Conservation (phyloP, 192 early-diverging fungal species). For the Bifiguratus adelaidae region DNA sequence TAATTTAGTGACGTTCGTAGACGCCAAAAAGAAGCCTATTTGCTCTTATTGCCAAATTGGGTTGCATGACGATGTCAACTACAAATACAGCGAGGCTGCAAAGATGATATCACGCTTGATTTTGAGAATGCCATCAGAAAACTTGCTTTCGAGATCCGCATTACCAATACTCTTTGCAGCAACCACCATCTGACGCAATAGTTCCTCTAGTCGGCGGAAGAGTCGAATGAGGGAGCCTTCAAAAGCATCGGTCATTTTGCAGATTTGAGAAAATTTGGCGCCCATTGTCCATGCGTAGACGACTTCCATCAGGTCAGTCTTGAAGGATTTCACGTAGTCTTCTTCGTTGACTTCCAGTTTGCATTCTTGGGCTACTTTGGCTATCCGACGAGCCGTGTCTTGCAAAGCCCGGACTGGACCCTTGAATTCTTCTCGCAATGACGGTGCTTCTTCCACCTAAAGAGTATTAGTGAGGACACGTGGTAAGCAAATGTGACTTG, state of each 20-base stretch:
- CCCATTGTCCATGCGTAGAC: constrained; percentile 88
- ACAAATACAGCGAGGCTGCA: constrained; percentile 87
- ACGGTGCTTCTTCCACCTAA: constrained; percentile 28
- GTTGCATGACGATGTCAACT: constrained; percentile 24
- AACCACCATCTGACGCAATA: constrained; percentile 78
- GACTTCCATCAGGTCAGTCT: constrained; percentile 87
- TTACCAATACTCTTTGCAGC: constrained; percentile 95
- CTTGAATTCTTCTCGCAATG: constrained; percentile 65
- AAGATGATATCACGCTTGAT: constrained; percentile 98
- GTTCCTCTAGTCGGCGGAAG: constrained; percentile 83
- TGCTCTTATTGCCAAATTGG: not conserved
- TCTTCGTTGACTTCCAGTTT: constrained; percentile 82
- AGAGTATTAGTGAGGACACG: constrained; percentile 2
- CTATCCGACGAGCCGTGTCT: constrained; percentile 77
- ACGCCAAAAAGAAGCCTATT: not conserved
- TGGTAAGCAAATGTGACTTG: not conserved
- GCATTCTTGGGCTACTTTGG: constrained; percentile 76
- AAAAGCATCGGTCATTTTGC: constrained; percentile 89
- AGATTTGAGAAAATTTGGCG: constrained; percentile 88
- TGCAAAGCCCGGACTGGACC: constrained; percentile 69
- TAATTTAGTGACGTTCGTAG: too few relatives aligned
- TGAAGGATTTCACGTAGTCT: constrained; percentile 79
- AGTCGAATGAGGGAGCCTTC: constrained; percentile 90
- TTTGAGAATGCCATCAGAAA: constrained; percentile 81
- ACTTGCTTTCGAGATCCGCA: constrained; percentile 86